Base-by-base conservation (phyloP, 2,329 filamentous ascomycete species). In the Colletotrichum tropicale region DNA sequence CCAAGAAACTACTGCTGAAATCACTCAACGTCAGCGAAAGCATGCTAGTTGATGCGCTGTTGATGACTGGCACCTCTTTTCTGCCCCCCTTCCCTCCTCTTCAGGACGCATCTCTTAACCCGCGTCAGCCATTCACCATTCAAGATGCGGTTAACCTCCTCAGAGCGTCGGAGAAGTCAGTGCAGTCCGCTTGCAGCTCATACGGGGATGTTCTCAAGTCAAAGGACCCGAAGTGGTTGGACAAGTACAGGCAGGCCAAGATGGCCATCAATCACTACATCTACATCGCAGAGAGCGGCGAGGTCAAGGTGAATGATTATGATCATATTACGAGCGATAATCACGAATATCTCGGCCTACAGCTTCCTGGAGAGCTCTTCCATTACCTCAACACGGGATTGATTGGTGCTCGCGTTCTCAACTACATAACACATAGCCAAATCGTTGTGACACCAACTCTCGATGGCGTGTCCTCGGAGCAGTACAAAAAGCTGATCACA, bases 231-330 rank as follows among this genome's bases (percentile, higher is more conserved):
- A 90, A 94, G 67, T 99, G 98, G 89, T 88, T 95, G 36, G 94
- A 96, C 82, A 95, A 94, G 81, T 99, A 96, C 83, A 94, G 94
- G 82, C 96, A 95, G 83, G 95, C 95, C 26, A 93, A 93, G 77
- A 93, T 98, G 90, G 93, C 93, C 2, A 91, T 98, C 66, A 94
- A 96, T 81, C 96, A 98, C 84, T 96, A 96, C 83, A 93, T 98
- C 55, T 92, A 96, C 80, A 92, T 98, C 78, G 91, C 93, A 38
- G 89, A 92, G 70, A 91, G 91, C n/a, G 97, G 97, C 55, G 92
- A 94, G 80, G 90, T 98, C 66, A 91, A 91, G 75, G 94, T 96
- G 18, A 89, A 95, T 80, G 93, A 96, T 79, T 90, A 89, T 70
- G 93, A 95, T 9, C 89, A 92, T 70, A 91, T 96, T 24, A 96